These are phyloP conservation scores for Wickerhamomyces sp. DNA, from an alignment of 1,139 yeast genomes.

Conservation along the genomic window DNA sequence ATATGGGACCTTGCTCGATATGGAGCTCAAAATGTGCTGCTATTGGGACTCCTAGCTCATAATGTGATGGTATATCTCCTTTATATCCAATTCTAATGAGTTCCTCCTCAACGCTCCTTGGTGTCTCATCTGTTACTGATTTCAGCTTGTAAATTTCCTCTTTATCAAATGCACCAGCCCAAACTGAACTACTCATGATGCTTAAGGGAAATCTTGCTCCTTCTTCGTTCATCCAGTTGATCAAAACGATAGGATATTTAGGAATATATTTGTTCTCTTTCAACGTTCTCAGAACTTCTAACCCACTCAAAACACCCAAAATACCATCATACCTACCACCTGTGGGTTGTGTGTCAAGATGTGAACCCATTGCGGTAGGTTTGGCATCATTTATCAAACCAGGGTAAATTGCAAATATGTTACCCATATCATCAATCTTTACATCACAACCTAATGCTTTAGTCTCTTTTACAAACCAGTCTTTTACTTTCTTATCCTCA, in stretches of 20 bases:
- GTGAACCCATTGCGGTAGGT: slow-evolving; percentile 71
- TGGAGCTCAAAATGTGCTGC: slow-evolving; percentile 72
- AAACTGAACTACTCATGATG: slow-evolving; percentile 61
- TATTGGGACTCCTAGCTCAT: slow-evolving; percentile 44
- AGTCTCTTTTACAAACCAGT: slow-evolving; percentile 59
- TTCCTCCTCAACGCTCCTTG: slow-evolving; percentile 51
- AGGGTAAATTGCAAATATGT: slow-evolving; percentile 60
- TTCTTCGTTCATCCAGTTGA: slow-evolving; percentile 76
- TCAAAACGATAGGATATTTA: slow-evolving; percentile 58
- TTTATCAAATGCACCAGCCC: slow-evolving; percentile 49
- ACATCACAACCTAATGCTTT: slow-evolving; percentile 51
- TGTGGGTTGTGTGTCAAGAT: slow-evolving; percentile 74
- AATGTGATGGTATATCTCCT: slow-evolving; percentile 46
- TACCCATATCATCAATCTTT: slow-evolving; percentile 60
- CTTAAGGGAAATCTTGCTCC: slow-evolving; percentile 72
- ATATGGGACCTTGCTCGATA: slow-evolving; percentile 72
- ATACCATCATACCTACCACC: slow-evolving; percentile 77
- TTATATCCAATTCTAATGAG: slow-evolving; percentile 58
- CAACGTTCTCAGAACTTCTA: slow-evolving; percentile 62
- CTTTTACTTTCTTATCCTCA: slow-evolving; percentile 59
- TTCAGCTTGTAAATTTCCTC: slow-evolving; percentile 46
- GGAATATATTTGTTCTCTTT: slow-evolving; percentile 56
- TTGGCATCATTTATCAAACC: slow-evolving; percentile 43
- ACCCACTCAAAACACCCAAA: slow-evolving; percentile 61
- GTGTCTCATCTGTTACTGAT: slow-evolving; percentile 49